Evolutionary conservation across 2,329 filamentous ascomycete species (phyloP), one percentile per base, ranked within the genome.

Genomic region (Mollisia scopiformis): DNA sequence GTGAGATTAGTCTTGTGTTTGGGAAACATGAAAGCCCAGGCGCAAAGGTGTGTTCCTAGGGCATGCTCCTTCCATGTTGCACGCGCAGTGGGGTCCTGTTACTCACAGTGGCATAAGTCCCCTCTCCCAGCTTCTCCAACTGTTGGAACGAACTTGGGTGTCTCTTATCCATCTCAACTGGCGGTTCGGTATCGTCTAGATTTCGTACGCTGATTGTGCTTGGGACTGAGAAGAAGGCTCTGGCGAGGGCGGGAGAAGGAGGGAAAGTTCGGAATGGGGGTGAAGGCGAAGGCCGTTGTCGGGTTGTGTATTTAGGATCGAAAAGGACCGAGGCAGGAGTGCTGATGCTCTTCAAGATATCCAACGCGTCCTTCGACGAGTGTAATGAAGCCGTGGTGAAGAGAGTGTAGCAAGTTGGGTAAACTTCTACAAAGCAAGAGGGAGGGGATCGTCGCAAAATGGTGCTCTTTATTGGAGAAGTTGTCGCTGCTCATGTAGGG

Each of bases 101-200:
- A 71, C 71, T 62, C 82, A 97, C 95, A 33, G 95, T 99, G 33
- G 95, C 95, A 86, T 99, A 99, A 31, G 95, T 99, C 63, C 95
- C 95, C 82, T 99, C 95, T 73, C 95, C 95, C 68, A 99, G 85
- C 90, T 94, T 99, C 79, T 99, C 95, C 76, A 98, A 86, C 87
- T 98, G 95, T 84, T 98, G 94, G 83, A 99, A 99, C 64, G 94
- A 98, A 80, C 71, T 73, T 41, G 94, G 93, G 73, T 97, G 92
- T 73, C 91, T 84, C 76, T 96, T 91, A 78, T 97, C 94, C 94
- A 98, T 98, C 5, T 59, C 63, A 58, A 62, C 54, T 51, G 59
- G 53, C 19, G 59, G 57, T 46, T 59, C 58, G 51, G 71, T 69
- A 5, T 64, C 59, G 43, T 69, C 68, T 35, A 74, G 70, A 31